Evolutionary conservation across 495 filamentous ascomycete genomes (phyloP), one percentile per base, ranked within the genome.

Genomic region (Aspergillus indologenus): DNA sequence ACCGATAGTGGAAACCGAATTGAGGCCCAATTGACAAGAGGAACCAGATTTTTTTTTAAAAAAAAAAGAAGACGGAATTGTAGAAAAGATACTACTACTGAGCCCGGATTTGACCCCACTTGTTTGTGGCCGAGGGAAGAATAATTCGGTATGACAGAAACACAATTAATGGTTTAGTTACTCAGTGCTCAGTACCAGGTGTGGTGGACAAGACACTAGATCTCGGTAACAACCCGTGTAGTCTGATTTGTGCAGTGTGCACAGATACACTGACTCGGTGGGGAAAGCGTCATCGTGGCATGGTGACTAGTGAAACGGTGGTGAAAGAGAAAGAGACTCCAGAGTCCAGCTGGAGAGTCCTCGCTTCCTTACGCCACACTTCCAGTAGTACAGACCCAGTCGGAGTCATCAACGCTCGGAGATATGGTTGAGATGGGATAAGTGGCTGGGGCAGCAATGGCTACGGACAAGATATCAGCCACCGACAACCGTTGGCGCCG

Each of bases 221-320:
- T 51, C 48, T 51, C 48, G 48, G 48, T 22, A 48, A 48, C 45
- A 23, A 24, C 18, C 18, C 18, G 45, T 18, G 21, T 4, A 15
- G 26, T 50, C 47, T 50, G n/a, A 29, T 7, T 29, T 24, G 18
- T n/a, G 17, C 47, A 50, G 47, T 50, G 47, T 22, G 47, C 21
- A 50, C 19, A 5, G 21, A n/a, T 29, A 5, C 48, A 51, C 22
- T 40, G 47, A 4, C 20, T 23, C 9, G 18, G 45, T 23, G 45
- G 45, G 23, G 12, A 23, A 23, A 48, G 20, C 45, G 45, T 48
- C 45, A 50, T 50, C 47, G 26, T 50, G 47, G 47, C 47, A 50
- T 50, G 47, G 29, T 50, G 20, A 21, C 20, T 48, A 48, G n/a
- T n/a, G n/a, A n/a, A n/a, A n/a, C n/a, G n/a, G n/a, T n/a, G n/a